phyloP scores from a whole-genome alignment of 108 stramenopile genomes.

The Schizochytrium sp. region DNA sequence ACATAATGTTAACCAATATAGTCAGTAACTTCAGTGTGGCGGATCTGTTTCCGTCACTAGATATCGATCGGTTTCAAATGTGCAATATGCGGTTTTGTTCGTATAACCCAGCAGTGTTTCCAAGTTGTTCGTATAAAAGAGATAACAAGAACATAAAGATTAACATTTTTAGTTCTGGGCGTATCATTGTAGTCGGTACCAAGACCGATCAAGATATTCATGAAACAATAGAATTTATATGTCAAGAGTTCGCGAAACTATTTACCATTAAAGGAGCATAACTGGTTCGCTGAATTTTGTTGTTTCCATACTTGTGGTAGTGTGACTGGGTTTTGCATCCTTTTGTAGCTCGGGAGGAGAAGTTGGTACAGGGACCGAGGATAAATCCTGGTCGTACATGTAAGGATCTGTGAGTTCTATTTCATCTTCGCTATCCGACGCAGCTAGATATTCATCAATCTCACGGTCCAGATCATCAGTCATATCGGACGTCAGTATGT shows the following conservation, averaged over 20 bases:
- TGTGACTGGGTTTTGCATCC: no score
- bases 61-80: neutral
- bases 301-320: no score
- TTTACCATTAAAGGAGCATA: neutral
- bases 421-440: no score
- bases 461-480: no score
- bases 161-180: neutral
- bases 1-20: neutral
- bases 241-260: neutral
- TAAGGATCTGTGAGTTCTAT: no score
- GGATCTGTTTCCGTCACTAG: neutral
- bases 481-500: no score
- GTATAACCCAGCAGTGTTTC: neutral
- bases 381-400: no score
- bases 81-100: neutral
- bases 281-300: no score
- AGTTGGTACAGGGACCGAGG: no score
- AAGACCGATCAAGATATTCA: neutral
- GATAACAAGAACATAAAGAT: neutral
- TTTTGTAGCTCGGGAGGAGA: no score
- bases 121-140: neutral
- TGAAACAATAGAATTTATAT: neutral
- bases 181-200: neutral
- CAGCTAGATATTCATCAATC: no score
- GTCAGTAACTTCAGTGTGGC: neutral